Conservation (phyloP, 108 stramenopile genomes). For the Pseudonitzschia pungens region DNA sequence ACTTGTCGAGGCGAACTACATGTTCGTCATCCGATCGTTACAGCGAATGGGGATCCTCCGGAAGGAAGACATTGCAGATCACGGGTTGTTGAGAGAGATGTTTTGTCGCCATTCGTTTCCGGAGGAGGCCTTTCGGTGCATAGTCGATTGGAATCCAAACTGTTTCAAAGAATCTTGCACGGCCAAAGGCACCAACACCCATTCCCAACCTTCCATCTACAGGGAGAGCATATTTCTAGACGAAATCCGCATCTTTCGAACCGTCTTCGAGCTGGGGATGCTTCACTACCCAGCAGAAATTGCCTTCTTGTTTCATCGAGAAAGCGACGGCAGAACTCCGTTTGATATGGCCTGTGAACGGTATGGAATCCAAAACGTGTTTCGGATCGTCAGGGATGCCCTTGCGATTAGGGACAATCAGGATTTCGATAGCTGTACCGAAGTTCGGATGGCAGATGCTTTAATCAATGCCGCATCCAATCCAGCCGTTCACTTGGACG, state of each 20-base stretch:
- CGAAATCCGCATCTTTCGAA: background rate
- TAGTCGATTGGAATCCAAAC: background rate
- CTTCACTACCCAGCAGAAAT: background rate
- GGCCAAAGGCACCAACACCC: background rate
- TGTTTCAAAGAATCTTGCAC: background rate
- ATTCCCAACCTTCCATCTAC: background rate
- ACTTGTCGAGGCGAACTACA: background rate
- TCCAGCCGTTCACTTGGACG: background rate
- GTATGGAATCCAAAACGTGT: background rate
- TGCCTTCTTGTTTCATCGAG: background rate
- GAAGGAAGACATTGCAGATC: background rate
- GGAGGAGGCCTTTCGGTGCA: background rate
- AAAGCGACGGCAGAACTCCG: background rate
- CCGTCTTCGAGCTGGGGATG: background rate
- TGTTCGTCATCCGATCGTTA: background rate
- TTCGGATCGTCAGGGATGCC: background rate
- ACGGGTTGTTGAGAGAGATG: background rate
- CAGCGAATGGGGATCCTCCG: background rate
- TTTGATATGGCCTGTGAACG: background rate
- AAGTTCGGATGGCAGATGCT: background rate
- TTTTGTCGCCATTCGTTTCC: background rate
- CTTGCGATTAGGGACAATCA: background rate
- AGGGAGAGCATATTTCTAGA: background rate
- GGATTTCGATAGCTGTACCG: background rate
- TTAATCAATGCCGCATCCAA: background rate